Evolutionary conservation across 164 flowering plant genomes (phyloP), one percentile per base, ranked within the genome.

Genomic region (Platanus orientalis): DNA sequence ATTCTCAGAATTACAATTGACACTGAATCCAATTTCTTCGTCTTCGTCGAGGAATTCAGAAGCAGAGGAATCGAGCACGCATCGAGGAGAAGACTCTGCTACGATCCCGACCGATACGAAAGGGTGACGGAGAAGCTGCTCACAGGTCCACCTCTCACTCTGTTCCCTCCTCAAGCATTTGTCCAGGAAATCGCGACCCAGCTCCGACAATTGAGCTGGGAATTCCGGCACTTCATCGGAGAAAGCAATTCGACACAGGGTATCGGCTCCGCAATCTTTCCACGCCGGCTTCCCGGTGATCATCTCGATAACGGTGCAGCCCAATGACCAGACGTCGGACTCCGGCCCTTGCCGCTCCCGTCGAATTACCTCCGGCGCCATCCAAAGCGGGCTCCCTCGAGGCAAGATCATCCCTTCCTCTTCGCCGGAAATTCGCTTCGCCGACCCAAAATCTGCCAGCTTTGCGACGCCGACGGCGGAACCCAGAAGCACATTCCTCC

Each of bases 241-340:
- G 60, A 57, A 84, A 2, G 84, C 94, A 49, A 85, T 88, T 39
- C 57, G 68, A 11, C 21, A 57, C 21, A 87, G n/a, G n/a, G n/a
- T n/a, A 89, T 52, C 28, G 96, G 76, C 96, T 87, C 0, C 96
- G 93, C 13, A 87, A 47, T 0, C 93, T 80, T 93, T 93, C 87
- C 0, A 89, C 79, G 58, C 87, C 96, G 7, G 86, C 75, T 54
- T 76, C 74, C 87, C 96, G 64, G 97, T 95, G 21, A 95, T 92
- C 97, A 90, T 90, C 92, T 90, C 86, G 20, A 84, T 70, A 4
- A 92, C 92, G n/a, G 88, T n/a, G n/a, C n/a, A n/a, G n/a, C n/a
- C n/a, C n/a, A n/a, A n/a, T n/a, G n/a, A n/a, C n/a, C n/a, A n/a
- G n/a, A n/a, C n/a, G n/a, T n/a, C n/a, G n/a, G n/a, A n/a, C n/a